Percentiles rank a stretch among this genome's conserved stretches.
phyloP scores from a whole-genome alignment of 371 early-diverging fungal species.

The Nosema bombycis region DNA sequence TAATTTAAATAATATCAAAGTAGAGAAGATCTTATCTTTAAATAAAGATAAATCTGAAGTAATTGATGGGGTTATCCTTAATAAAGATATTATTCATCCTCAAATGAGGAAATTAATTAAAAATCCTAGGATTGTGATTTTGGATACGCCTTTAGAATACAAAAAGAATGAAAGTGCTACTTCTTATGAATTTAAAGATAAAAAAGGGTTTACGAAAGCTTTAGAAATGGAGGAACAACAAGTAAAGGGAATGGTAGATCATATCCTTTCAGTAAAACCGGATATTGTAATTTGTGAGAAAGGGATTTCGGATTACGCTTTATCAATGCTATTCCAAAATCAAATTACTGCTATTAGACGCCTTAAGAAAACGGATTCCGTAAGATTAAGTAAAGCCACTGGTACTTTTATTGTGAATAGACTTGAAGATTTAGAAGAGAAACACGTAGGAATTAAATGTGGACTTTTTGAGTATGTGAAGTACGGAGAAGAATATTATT shows the following conservation, averaged over 20 bases:
- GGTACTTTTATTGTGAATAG: slow-evolving; percentile 93
- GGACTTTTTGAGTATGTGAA: slow-evolving; percentile 88
- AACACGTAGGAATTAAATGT: slow-evolving; percentile 85
- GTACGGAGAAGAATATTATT: slow-evolving; percentile 82
- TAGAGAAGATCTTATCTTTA: slow-evolving; percentile 93
- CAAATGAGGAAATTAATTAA: slow-evolving; percentile 95
- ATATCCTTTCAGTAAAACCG: slow-evolving; percentile 86
- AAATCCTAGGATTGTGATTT: slow-evolving; percentile 88
- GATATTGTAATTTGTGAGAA: slow-evolving; percentile 98
- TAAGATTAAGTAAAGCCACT: slow-evolving; percentile 90
- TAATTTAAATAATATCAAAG: slow-evolving; percentile 91
- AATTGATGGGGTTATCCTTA: slow-evolving; percentile 93
- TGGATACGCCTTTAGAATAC: slow-evolving; percentile 98
- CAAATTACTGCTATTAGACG: slow-evolving; percentile 95
- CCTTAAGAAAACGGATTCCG: slow-evolving; percentile 93
- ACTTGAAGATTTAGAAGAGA: slow-evolving; percentile 85
- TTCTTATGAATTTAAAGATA: slow-evolving; percentile 89
- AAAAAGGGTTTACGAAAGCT: slow-evolving; percentile 85
- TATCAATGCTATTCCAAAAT: slow-evolving; percentile 51
- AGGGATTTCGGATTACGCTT: slow-evolving; percentile 72
- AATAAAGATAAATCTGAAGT: slow-evolving; percentile 86
- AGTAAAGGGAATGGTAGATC: slow-evolving; percentile 84
- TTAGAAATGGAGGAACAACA: slow-evolving; percentile 98
- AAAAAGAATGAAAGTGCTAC: slow-evolving; percentile 99
- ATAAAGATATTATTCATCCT: slow-evolving; percentile 97